phyloP scores from a whole-genome alignment of 257 asterid genomes.

The Solanum arcanum region DNA sequence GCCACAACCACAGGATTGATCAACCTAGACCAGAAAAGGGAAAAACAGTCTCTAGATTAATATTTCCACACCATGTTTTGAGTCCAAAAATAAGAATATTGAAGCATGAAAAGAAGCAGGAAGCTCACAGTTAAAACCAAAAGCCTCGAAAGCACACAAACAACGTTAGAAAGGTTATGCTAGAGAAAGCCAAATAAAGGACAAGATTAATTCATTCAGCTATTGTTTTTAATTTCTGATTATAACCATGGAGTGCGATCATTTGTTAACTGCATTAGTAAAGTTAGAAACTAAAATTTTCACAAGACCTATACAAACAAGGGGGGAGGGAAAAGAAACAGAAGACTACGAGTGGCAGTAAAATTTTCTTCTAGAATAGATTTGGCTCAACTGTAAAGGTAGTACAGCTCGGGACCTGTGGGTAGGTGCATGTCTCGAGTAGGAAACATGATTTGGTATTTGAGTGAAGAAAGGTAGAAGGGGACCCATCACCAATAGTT shows the following conservation, averaged over 20 bases:
- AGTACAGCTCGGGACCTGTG: not conserved
- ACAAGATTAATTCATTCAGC: not conserved
- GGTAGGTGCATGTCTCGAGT: not conserved
- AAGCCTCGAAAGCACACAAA: not conserved
- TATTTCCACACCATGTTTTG: not conserved
- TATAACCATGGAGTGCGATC: not conserved
- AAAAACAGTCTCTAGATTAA: not conserved
- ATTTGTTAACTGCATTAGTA: not conserved
- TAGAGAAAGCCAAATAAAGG: not conserved
- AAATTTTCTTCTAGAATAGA: not conserved
- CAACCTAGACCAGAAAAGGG: constrained; percentile 34
- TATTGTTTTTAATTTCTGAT: not conserved
- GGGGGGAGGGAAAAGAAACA: not conserved
- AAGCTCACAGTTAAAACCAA: not conserved
- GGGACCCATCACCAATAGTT: not conserved
- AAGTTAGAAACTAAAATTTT: not conserved
- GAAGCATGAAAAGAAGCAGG: not conserved
- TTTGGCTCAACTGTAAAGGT: not conserved
- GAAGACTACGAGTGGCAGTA: not conserved
- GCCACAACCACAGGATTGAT: constrained; percentile 95
- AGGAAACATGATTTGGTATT: not conserved
- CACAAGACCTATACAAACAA: not conserved
- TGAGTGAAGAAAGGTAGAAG: not conserved
- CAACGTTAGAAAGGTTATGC: not conserved
- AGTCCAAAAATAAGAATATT: not conserved